Percentiles rank a stretch among this genome's conserved stretches.
Evolutionary conservation across 202 grass and related monocot species (phyloP).

Genomic region (Brachypodium distachyon): DNA sequence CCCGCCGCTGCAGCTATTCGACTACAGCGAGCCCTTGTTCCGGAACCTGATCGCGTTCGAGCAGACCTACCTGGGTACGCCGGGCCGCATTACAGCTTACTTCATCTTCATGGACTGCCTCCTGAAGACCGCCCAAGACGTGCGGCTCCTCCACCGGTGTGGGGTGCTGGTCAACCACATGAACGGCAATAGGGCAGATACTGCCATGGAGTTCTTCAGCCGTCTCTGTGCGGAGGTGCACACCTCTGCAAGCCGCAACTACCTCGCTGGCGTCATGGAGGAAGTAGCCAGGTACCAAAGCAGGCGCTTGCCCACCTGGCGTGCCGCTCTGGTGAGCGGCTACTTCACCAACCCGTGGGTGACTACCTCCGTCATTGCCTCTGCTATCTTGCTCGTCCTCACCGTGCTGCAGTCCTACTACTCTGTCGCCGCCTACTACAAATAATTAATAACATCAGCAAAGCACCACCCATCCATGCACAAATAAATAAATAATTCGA

Average conservation of each 20-base stretch:
- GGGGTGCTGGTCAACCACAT: slow-evolving; percentile 6
- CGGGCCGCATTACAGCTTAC: not conserved
- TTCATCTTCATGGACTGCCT: slow-evolving; percentile 19
- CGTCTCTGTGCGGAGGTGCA: not conserved
- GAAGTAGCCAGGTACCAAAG: slow-evolving; percentile 8
- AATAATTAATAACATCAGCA: too few relatives aligned
- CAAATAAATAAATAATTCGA: too few relatives aligned
- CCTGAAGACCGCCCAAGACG: not conserved
- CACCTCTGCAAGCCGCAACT: not conserved
- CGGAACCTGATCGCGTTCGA: slow-evolving; percentile 40
- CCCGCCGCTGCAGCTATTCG: not conserved
- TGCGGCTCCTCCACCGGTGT: not conserved
- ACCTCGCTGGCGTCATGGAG: not conserved
- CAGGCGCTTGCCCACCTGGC: not conserved
- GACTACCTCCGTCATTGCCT: not conserved
- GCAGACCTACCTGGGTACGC: not conserved
- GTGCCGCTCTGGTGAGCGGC: not conserved
- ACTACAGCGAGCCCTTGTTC: slow-evolving; percentile 4
- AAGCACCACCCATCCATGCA: too few relatives aligned
- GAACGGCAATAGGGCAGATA: not conserved
- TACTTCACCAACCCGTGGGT: slow-evolving; percentile 36
- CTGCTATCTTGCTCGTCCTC: not conserved
- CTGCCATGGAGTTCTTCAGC: slow-evolving; percentile 2
- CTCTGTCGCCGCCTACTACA: slow-evolving; percentile 8
- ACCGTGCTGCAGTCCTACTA: slow-evolving; percentile 23